Evolutionary conservation across 179 eudicot species (phyloP).

Genomic region (Camellia oleifera): DNA sequence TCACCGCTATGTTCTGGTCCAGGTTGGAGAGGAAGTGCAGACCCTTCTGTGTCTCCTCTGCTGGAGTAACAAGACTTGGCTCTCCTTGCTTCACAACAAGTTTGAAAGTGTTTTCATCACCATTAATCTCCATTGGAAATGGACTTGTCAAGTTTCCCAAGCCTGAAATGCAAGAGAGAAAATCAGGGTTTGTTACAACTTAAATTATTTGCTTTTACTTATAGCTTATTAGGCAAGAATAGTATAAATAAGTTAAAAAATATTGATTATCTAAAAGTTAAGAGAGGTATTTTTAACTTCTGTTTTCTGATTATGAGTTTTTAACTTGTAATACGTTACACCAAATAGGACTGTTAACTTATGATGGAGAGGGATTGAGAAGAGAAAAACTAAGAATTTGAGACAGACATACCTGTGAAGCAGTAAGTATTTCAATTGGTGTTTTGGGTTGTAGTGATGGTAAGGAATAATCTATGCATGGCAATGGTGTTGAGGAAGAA

Average conservation of each 20-base stretch:
- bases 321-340: too few species aligned
- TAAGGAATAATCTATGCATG: conserved; percentile 6
- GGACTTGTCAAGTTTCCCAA: not conserved
- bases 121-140: conserved; percentile 42
- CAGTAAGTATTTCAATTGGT: not conserved
- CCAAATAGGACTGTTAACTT: too few species aligned
- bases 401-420: conserved; percentile 21
- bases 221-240: too few species aligned
- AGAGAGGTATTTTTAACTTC: too few species aligned
- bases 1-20: conserved; percentile 92
- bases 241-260: too few species aligned
- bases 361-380: too few species aligned
- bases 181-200: not conserved
- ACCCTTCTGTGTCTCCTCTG: conserved; percentile 59
- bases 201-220: too few species aligned
- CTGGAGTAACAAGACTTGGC: conserved; percentile 58
- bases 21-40: conserved; percentile 70
- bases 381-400: too few species aligned
- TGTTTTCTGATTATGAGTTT: too few species aligned
- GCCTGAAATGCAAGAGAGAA: conserved; percentile 11
- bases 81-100: conserved; percentile 50
- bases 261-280: too few species aligned
- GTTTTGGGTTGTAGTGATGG: not conserved
- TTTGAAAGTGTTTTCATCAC: conserved; percentile 24
- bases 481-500: conserved; percentile 10